These are phyloP conservation scores for Cladosporium sp. DNA, from an alignment of 2,329 filamentous ascomycete species.

Conservation along the genomic window DNA sequence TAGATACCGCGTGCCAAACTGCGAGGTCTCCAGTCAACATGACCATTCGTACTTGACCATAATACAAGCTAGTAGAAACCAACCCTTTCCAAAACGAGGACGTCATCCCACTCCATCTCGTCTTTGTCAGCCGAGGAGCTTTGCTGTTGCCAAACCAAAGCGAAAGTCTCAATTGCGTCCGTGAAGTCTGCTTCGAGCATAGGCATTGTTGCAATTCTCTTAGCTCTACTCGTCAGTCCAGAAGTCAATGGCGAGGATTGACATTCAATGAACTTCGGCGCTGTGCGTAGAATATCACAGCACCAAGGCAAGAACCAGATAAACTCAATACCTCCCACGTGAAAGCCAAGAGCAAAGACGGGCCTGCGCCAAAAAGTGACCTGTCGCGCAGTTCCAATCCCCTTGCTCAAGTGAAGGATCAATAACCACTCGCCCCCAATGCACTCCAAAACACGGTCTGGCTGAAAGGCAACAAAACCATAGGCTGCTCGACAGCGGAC, in stretches of 20 bases:
- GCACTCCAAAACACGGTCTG: background rate
- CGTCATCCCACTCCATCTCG: background rate
- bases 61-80: background rate
- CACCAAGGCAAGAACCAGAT: too few species aligned
- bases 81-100: conserved; percentile 2
- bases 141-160: background rate
- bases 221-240: too few species aligned
- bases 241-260: too few species aligned
- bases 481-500: background rate
- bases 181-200: background rate
- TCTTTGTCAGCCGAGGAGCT: background rate
- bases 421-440: too few species aligned
- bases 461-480: background rate
- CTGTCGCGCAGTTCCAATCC: too few species aligned
- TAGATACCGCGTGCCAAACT: conserved; percentile 1
- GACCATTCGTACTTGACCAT: background rate
- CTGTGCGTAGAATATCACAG: too few species aligned
- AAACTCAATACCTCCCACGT: too few species aligned
- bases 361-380: too few species aligned
- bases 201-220: background rate
- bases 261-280: too few species aligned
- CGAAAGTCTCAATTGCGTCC: background rate
- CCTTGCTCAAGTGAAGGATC: too few species aligned
- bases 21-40: background rate
- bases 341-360: too few species aligned